Base-by-base conservation (phyloP, 75 land plant species). In the Pinus albicaulis region DNA sequence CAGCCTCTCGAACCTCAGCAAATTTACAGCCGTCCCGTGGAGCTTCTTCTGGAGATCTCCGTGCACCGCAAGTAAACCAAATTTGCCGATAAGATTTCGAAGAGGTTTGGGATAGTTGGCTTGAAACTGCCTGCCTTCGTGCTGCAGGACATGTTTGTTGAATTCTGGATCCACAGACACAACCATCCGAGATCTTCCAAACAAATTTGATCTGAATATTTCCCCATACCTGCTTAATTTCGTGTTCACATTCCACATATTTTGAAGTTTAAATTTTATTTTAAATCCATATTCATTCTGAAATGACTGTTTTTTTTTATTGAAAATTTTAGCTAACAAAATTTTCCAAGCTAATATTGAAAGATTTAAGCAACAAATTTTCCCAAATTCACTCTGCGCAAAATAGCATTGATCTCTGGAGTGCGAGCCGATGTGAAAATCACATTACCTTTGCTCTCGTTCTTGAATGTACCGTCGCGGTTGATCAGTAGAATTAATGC, bases 1-100 rank as follows among this genome's bases (percentile, higher is more conserved):
- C 28, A 63, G 11, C 31, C 28, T 63, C 66, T 63, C 66, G 26
- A 31, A 58, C 7, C 48, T 44, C 48, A 44, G 10, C 7, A 44
- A 44, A 44, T 44, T 44, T 44, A 44, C 48, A 44, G 48, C 48
- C 0, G 48, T 44, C 8, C 48, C 48, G 19, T 26, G 68, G 38
- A 64, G 68, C 28, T 64, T 31, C 28, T 34, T 64, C 68, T 64
- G 68, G 3, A 64, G 68, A 3, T 64, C 68, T 26, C 68, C 68
- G 5, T 64, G 68, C 14, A 64, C 68, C 3, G 26, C 3, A 6
- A 64, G 38, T 5, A 64, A 34, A 64, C 68, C 68, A 64, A 26
- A 64, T 64, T 64, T 64, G 34, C 68, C 68, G 5, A 64, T 64
- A 25, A 64, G 68, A 14, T 64, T 64, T 25, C 17, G 34, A 1